A percentile compares a stretch with the other conserved stretches of the same genome.
These are phyloP conservation scores for Diphasiastrum complanatum DNA, from an alignment of 83 land plant species.

Conservation along the genomic window DNA sequence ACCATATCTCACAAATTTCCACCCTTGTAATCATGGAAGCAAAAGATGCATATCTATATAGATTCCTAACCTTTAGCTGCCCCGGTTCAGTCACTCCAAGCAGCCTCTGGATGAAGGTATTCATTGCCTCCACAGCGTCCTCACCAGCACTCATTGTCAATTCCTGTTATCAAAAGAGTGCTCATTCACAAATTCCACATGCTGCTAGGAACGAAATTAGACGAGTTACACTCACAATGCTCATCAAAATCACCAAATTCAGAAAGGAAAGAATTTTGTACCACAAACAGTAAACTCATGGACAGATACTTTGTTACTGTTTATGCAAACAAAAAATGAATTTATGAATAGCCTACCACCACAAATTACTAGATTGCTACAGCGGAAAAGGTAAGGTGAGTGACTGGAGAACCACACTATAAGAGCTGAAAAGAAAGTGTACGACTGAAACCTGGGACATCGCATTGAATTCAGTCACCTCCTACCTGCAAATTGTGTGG, in stretches of 20 bases:
- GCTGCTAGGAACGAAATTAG: background rate
- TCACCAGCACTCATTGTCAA: conserved; percentile 90
- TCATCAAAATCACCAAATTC: background rate
- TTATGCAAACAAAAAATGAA: background rate
- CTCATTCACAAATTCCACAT: background rate
- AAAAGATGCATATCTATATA: too few relatives aligned
- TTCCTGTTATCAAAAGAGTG: conserved; percentile 45
- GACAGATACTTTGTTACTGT: background rate
- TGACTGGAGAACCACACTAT: background rate
- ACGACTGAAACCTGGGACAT: background rate
- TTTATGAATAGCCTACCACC: background rate
- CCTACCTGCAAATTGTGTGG: conserved; percentile 86
- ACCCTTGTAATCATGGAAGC: background rate
- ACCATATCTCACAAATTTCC: background rate
- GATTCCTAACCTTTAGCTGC: conserved; percentile 78
- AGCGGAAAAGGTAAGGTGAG: background rate
- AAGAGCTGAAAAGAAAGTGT: background rate
- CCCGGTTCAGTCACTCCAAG: conserved; percentile 66
- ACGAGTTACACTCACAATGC: background rate
- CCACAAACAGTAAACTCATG: background rate
- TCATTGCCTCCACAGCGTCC: conserved; percentile 92
- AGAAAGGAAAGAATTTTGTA: too few relatives aligned
- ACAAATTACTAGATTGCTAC: background rate
- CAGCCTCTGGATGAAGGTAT: conserved; percentile 73
- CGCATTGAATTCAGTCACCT: background rate